Evolutionary conservation across 768 basidiomycete species (phyloP).

Genomic region (Serendipita sp.): DNA sequence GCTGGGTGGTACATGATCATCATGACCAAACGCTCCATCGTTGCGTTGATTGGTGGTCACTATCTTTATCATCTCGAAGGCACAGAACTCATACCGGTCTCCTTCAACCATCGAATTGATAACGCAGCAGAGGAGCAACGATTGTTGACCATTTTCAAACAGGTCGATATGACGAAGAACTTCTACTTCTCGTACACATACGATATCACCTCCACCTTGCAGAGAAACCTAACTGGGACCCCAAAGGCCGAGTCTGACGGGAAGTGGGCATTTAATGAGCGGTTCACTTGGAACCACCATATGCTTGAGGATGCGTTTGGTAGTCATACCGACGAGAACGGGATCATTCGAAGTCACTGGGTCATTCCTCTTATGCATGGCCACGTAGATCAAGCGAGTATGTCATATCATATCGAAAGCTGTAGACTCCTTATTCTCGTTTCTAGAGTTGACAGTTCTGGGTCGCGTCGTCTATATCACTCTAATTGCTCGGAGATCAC

Average conservation of each 20-base stretch:
- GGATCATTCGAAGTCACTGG: slow-evolving; percentile 50
- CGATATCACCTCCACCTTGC: slow-evolving; percentile 90
- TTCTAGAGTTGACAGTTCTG: slow-evolving; percentile 78
- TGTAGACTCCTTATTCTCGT: neutral
- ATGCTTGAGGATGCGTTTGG: slow-evolving; percentile 35
- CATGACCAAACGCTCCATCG: slow-evolving; percentile 78
- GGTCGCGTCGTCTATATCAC: slow-evolving; percentile 85
- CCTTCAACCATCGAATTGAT: slow-evolving; percentile 68
- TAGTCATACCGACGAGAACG: slow-evolving; percentile 4
- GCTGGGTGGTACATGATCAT: slow-evolving; percentile 93
- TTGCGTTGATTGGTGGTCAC: slow-evolving; percentile 87
- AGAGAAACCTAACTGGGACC: slow-evolving; percentile 67
- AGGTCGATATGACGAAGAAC: slow-evolving; percentile 97
- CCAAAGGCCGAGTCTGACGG: slow-evolving; percentile 19
- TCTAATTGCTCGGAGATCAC: slow-evolving; percentile 84
- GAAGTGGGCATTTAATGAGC: slow-evolving; percentile 59
- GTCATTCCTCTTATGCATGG: slow-evolving; percentile 85
- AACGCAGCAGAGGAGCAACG: slow-evolving; percentile 76
- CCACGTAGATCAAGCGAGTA: slow-evolving; percentile 96
- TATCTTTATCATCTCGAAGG: slow-evolving; percentile 94
- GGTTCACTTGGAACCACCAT: slow-evolving; percentile 92
- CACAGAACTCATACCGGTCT: slow-evolving; percentile 68
- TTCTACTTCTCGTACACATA: slow-evolving; percentile 99
- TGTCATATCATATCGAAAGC: slow-evolving; percentile 20
- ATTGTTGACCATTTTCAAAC: slow-evolving; percentile 80